A percentile compares a stretch with the other conserved stretches of the same genome.
Evolutionary conservation across 1,139 yeast genomes (phyloP).

Genomic region (Nematodospora anomalae): DNA sequence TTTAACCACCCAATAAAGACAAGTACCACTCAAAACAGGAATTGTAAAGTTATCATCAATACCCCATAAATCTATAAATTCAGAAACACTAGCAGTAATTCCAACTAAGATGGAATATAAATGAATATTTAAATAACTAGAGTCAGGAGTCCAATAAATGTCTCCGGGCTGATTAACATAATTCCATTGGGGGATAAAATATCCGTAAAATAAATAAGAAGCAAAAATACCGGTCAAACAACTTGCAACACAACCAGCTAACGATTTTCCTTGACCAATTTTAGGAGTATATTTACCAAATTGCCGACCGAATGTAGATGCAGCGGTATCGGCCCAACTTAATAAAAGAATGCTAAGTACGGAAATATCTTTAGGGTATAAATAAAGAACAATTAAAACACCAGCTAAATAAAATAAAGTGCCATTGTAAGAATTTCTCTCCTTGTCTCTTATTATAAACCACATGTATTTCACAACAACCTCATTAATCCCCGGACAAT

Average conservation of each 20-base stretch:
- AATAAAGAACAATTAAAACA: constrained; percentile 62
- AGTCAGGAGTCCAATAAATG: constrained; percentile 61
- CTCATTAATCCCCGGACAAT: constrained; percentile 58
- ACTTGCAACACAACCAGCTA: constrained; percentile 90
- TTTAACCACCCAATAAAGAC: constrained; percentile 50
- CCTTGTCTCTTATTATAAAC: constrained; percentile 80
- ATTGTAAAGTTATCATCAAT: constrained; percentile 93
- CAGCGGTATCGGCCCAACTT: constrained; percentile 98
- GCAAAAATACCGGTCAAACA: constrained; percentile 68
- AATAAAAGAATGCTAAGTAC: constrained; percentile 73
- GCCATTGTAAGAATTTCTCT: constrained; percentile 71
- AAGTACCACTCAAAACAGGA: constrained; percentile 76
- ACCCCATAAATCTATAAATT: constrained; percentile 69
- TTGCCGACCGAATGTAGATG: constrained; percentile 86
- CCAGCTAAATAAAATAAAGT: constrained; percentile 85
- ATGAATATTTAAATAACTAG: constrained; percentile 55
- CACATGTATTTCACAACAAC: constrained; percentile 68
- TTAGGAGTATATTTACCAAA: constrained; percentile 85
- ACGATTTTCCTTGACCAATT: constrained; percentile 67
- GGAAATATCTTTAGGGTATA: constrained; percentile 79
- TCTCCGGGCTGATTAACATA: constrained; percentile 56
- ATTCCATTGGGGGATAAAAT: constrained; percentile 59
- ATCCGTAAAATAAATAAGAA: constrained; percentile 68
- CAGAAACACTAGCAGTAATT: constrained; percentile 79
- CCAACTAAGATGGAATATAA: constrained; percentile 67